A percentile compares a stretch with the other conserved stretches of the same genome.
phyloP scores from a whole-genome alignment of 2,329 filamentous ascomycete species.

The Aureobasidium sp. region DNA sequence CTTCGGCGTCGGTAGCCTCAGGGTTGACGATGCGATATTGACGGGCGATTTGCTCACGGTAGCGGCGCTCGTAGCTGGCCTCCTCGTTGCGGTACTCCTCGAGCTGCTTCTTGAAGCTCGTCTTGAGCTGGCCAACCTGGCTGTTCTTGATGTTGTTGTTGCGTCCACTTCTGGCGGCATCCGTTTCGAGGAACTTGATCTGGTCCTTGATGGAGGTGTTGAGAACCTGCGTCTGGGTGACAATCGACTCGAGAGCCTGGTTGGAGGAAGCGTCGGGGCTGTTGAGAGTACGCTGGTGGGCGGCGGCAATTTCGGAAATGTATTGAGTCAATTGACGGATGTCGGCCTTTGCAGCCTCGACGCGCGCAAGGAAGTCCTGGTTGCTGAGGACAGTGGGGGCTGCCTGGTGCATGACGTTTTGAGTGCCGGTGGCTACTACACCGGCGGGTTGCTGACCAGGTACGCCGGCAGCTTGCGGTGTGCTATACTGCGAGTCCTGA shows the following conservation, averaged over 20 bases:
- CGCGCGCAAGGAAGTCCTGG: constrained; percentile 51
- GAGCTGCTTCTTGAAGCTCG: constrained; percentile 64
- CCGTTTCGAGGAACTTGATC: constrained; percentile 67
- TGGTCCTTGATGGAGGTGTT: constrained; percentile 72
- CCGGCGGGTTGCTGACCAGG: not conserved
- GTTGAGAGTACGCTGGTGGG: constrained; percentile 65
- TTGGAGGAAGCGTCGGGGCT: constrained; percentile 52
- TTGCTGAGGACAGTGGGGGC: constrained; percentile 47
- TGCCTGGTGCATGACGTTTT: constrained; percentile 29
- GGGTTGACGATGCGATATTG: constrained; percentile 80
- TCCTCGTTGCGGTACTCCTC: constrained; percentile 66
- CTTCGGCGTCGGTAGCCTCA: constrained; percentile 67
- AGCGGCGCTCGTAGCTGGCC: constrained; percentile 60
- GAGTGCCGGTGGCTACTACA: constrained; percentile 10
- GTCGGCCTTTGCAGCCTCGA: constrained; percentile 59
- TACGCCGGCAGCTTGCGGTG: constrained; percentile 15
- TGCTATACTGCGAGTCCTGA: constrained; percentile 30
- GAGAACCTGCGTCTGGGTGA: constrained; percentile 62
- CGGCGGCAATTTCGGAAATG: constrained; percentile 59
- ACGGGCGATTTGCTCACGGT: constrained; percentile 69
- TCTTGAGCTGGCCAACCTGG: constrained; percentile 63
- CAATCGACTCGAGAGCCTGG: constrained; percentile 57
- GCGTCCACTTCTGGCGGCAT: constrained; percentile 57
- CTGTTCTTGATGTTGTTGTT: constrained; percentile 60
- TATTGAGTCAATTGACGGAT: constrained; percentile 61